Percentiles rank a stretch among this genome's conserved stretches.
phyloP scores from a whole-genome alignment of 1,284 basidiomycete species.

The Malassezia sympodialis region DNA sequence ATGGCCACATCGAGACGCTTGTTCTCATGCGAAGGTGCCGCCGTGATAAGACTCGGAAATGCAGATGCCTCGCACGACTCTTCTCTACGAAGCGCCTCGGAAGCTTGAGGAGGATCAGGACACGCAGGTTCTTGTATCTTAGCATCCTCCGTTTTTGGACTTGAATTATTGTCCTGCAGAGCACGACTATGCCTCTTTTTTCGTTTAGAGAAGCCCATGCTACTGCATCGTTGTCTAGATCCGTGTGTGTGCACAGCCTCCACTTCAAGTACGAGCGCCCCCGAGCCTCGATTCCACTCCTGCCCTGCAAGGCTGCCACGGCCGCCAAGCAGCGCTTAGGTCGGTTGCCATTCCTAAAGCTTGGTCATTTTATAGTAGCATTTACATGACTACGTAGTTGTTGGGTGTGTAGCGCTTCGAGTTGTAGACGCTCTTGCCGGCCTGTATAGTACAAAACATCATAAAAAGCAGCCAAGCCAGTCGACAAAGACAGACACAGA shows the following conservation, averaged over 20 bases:
- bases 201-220: background rate
- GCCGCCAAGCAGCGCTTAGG: background rate
- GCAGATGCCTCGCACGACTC: no score
- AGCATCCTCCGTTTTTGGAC: background rate
- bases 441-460: constrained; percentile 50
- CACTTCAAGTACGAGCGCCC: background rate
- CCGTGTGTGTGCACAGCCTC: background rate
- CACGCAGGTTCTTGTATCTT: background rate
- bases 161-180: background rate
- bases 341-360: background rate
- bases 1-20: no score
- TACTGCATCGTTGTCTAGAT: background rate
- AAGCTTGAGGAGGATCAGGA: background rate
- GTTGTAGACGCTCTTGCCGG: constrained; percentile 75
- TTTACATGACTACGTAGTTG: constrained; percentile 51
- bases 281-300: background rate
- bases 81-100: background rate
- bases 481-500: background rate
- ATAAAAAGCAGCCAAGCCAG: background rate
- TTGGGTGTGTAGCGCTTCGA: constrained; percentile 64
- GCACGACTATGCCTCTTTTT: background rate
- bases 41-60: no score
- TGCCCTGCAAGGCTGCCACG: no score
- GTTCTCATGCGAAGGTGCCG: no score
- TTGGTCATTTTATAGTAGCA: background rate